Evolutionary conservation across 768 basidiomycete genomes (phyloP).

Genomic region (Naganishia vishniacii): DNA sequence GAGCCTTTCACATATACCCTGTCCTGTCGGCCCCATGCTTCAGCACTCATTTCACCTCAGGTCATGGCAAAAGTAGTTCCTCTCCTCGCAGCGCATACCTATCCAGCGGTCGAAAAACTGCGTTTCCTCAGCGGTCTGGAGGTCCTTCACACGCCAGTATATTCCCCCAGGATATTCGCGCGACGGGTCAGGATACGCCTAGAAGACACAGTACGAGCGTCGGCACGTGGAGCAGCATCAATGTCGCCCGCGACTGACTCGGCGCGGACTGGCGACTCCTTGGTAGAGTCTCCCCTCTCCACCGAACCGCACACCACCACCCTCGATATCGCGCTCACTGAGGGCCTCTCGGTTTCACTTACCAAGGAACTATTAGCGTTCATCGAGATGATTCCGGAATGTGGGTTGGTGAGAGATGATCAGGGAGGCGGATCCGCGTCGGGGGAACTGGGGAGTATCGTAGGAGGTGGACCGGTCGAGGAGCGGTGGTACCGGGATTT

Average conservation of each 20-base stretch:
- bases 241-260: not conserved
- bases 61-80: conserved; percentile 74
- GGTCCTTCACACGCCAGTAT: conserved; percentile 78
- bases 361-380: conserved; percentile 70
- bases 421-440: conserved; percentile 51
- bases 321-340: conserved; percentile 65
- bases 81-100: conserved; percentile 61
- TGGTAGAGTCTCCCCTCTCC: too few relatives aligned
- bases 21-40: not conserved
- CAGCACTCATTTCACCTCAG: conserved; percentile 83
- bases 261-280: not conserved
- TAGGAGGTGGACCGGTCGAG: not conserved
- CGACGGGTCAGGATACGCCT: conserved; percentile 50
- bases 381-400: conserved; percentile 59
- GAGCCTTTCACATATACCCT: not conserved
- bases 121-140: conserved; percentile 67
- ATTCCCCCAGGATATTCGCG: conserved; percentile 63
- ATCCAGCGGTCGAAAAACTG: conserved; percentile 63
- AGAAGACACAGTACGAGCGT: not conserved
- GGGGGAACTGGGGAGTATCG: not conserved
- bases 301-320: conserved; percentile 5
- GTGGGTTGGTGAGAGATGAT: conserved; percentile 72
- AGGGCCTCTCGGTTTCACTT: conserved; percentile 67
- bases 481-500: conserved; percentile 58
- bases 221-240: not conserved